These are phyloP conservation scores for Nematocida sp. DNA, from an alignment of 371 early-diverging fungal species.

Conservation along the genomic window DNA sequence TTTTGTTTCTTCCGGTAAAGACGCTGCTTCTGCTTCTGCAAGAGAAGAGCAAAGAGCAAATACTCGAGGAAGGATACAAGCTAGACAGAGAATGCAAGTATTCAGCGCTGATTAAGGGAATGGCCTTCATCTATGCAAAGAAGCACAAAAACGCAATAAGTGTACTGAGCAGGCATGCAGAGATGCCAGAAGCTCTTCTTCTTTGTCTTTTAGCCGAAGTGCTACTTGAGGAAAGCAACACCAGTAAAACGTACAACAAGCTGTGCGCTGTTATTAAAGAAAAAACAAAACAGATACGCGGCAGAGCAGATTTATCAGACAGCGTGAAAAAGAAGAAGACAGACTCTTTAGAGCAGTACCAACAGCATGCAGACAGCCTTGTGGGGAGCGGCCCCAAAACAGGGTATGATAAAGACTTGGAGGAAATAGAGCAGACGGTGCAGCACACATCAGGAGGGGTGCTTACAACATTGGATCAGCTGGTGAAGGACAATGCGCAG, in stretches of 20 bases:
- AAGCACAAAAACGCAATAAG: conserved; percentile 25
- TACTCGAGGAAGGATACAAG: conserved; percentile 39
- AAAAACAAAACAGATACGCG: neutral
- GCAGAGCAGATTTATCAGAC: neutral
- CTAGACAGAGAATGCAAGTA: conserved; percentile 19
- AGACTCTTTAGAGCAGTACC: neutral
- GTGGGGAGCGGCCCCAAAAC: neutral
- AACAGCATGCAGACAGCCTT: conserved; percentile 19
- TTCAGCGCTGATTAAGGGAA: conserved; percentile 9
- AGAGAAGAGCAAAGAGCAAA: conserved; percentile 10
- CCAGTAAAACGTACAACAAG: neutral
- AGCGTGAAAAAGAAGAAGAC: neutral
- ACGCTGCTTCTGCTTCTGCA: neutral
- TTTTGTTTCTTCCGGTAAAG: conserved; percentile 3
- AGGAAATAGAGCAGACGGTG: conserved; percentile 11
- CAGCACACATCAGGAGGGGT: neutral
- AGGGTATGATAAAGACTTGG: conserved; percentile 2
- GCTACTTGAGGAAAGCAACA: neutral
- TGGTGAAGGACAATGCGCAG: conserved; percentile 6
- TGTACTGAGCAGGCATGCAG: neutral
- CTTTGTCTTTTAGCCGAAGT: neutral
- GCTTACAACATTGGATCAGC: conserved; percentile 4
- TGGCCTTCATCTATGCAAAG: conserved; percentile 1
- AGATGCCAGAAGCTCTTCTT: neutral
- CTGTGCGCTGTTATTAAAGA: neutral